phyloP scores from a whole-genome alignment of 2,329 filamentous ascomycete species.

The Colletotrichum tropicale region DNA sequence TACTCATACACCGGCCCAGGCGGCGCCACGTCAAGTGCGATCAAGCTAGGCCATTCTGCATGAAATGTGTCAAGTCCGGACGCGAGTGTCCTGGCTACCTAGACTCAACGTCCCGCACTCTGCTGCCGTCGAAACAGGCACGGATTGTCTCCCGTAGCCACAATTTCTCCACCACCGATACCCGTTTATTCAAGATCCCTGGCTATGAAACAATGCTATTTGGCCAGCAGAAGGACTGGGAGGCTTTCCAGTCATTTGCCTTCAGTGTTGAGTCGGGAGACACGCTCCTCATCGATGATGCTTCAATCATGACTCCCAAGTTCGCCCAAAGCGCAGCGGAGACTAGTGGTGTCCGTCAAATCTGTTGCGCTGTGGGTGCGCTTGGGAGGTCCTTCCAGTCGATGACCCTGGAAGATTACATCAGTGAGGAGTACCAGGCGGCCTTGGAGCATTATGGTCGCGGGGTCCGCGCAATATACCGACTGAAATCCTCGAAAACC shows the following conservation, averaged over 20 bases:
- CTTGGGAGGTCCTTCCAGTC: background rate
- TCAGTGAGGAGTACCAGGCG: background rate
- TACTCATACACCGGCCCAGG: background rate
- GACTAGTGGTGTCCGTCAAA: background rate
- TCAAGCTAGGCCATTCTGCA: slow-evolving; percentile 42
- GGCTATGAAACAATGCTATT: slow-evolving; percentile 3
- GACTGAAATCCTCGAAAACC: background rate
- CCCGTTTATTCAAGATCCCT: background rate
- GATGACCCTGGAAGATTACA: background rate
- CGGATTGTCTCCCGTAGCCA: background rate
- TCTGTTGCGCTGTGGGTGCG: slow-evolving; percentile 6
- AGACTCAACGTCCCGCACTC: background rate
- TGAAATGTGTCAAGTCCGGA: slow-evolving; percentile 30
- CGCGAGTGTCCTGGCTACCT: slow-evolving; percentile 3
- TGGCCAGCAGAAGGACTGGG: slow-evolving; percentile 5
- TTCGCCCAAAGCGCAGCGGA: background rate
- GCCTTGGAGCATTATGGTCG: slow-evolving; percentile 10
- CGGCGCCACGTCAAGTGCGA: slow-evolving; percentile 49
- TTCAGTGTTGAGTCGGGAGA: background rate
- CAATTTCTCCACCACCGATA: background rate
- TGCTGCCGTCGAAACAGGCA: background rate
- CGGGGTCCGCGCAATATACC: background rate
- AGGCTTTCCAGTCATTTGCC: slow-evolving; percentile 5
- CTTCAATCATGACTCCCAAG: background rate
- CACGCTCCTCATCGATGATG: background rate